Conservation (phyloP, 129 eudicot species). For the Centaurea solstitialis region DNA sequence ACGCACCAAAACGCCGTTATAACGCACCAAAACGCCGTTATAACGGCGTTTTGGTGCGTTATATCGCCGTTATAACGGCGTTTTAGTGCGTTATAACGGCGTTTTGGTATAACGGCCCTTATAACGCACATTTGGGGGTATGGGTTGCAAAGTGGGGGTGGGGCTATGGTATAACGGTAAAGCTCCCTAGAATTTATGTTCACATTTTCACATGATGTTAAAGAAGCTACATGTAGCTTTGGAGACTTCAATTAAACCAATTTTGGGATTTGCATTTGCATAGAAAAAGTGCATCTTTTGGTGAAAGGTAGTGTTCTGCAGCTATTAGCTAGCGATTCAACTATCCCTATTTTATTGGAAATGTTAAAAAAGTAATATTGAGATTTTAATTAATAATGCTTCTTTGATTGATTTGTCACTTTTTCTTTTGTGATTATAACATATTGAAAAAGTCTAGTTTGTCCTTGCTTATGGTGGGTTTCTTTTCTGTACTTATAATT, state of each 20-base stretch:
- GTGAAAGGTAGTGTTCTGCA: conserved; percentile 31
- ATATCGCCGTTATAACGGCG: too few relatives aligned
- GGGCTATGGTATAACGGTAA: too few relatives aligned
- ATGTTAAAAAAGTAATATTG: conserved; percentile 1
- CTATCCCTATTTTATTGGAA: conserved; percentile 26
- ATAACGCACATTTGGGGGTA: too few relatives aligned
- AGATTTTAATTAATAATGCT: neutral
- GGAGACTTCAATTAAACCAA: conserved; percentile 9
- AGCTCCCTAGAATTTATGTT: neutral
- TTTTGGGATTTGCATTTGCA: conserved; percentile 26
- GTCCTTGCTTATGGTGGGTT: conserved; percentile 3
- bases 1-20: too few relatives aligned
- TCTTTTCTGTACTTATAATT: neutral
- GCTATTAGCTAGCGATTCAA: conserved; percentile 31
- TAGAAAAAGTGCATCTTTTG: conserved; percentile 28
- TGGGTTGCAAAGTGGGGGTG: too few relatives aligned
- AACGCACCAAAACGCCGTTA: too few relatives aligned
- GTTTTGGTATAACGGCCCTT: too few relatives aligned
- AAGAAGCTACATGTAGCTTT: conserved; percentile 5
- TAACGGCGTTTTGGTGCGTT: too few relatives aligned
- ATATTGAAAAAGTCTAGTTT: conserved; percentile 23
- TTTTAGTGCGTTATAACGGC: too few relatives aligned
- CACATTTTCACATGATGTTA: too few relatives aligned
- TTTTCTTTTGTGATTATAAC: conserved; percentile 9
- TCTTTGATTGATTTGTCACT: conserved; percentile 35